Percentiles rank a stretch among this genome's conserved stretches.
phyloP scores from a whole-genome alignment of 108 stramenopile species.

The Aurantiochytrium sp. region DNA sequence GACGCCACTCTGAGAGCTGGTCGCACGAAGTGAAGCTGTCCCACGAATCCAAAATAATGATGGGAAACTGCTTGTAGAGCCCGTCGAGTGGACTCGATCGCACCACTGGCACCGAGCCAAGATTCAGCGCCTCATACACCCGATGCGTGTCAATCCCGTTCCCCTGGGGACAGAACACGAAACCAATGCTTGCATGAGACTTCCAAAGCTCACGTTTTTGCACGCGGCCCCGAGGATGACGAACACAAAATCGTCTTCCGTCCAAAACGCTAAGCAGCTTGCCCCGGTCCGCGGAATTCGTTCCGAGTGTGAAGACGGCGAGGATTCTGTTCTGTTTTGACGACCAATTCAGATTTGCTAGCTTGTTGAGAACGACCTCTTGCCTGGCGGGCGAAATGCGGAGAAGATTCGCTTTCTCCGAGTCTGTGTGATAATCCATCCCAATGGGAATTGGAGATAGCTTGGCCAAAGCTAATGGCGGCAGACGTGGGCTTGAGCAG shows the following conservation, averaged over 20 bases:
- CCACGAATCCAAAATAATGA: constrained; percentile 18
- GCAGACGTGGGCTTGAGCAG: neutral
- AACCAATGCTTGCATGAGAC: neutral
- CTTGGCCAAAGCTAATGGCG: neutral
- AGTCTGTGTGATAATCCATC: neutral
- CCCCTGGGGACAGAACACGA: constrained; percentile 11
- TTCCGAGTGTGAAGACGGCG: neutral
- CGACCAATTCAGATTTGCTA: neutral
- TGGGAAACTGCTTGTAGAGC: constrained; percentile 17
- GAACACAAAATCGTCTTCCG: neutral
- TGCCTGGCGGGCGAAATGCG: neutral
- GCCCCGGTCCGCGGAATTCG: neutral
- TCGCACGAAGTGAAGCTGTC: neutral
- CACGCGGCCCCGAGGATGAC: neutral
- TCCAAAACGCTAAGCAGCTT: neutral
- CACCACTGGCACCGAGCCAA: constrained; percentile 23
- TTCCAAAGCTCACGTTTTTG: neutral
- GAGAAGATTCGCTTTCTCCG: neutral
- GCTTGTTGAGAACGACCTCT: neutral
- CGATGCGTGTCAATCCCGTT: constrained; percentile 28
- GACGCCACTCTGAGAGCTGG: neutral
- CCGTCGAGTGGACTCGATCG: constrained; percentile 1
- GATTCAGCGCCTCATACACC: constrained; percentile 21
- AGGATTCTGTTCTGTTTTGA: neutral
- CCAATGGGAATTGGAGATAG: neutral